A percentile compares a stretch with the other conserved stretches of the same genome.
Conservation (phyloP, 2,329 filamentous ascomycete genomes). For the Neodidymelliopsis sp. region DNA sequence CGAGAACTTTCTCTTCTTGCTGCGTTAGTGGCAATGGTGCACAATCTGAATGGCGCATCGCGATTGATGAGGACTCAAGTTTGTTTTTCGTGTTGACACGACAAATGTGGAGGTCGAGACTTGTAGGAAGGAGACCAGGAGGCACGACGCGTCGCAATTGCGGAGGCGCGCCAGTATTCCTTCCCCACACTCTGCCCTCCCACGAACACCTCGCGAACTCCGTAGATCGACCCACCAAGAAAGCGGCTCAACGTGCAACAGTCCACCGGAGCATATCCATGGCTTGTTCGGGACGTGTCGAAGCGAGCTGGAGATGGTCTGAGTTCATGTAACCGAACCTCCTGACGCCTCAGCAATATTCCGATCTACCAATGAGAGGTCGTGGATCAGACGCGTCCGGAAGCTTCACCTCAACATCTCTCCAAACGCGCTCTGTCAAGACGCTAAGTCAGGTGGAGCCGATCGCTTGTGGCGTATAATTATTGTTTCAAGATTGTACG, state of each 20-base stretch:
- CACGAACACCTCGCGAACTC: conserved; percentile 6
- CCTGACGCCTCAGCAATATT: background rate
- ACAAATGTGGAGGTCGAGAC: too few species aligned
- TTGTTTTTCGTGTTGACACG: too few species aligned
- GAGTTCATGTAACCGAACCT: background rate
- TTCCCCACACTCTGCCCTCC: background rate
- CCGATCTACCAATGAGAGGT: conserved; percentile 5
- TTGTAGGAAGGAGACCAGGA: too few species aligned
- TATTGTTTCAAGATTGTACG: background rate
- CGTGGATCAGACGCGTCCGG: background rate
- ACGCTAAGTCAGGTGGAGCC: background rate
- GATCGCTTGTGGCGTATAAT: background rate
- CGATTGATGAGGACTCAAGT: too few species aligned
- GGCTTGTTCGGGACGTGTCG: background rate
- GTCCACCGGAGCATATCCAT: background rate
- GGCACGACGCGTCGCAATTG: background rate
- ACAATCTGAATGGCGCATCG: too few species aligned
- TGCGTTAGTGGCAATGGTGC: too few species aligned
- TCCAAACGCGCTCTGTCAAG: background rate
- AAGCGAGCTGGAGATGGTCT: background rate
- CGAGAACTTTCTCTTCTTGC: too few species aligned
- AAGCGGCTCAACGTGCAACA: conserved; percentile 1
- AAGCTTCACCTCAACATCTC: background rate
- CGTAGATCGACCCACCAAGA: background rate
- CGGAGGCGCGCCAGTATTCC: background rate